These are phyloP conservation scores for Aspergillus sclerotiicarbonarius DNA, from an alignment of 495 filamentous ascomycete genomes.

Conservation along the genomic window DNA sequence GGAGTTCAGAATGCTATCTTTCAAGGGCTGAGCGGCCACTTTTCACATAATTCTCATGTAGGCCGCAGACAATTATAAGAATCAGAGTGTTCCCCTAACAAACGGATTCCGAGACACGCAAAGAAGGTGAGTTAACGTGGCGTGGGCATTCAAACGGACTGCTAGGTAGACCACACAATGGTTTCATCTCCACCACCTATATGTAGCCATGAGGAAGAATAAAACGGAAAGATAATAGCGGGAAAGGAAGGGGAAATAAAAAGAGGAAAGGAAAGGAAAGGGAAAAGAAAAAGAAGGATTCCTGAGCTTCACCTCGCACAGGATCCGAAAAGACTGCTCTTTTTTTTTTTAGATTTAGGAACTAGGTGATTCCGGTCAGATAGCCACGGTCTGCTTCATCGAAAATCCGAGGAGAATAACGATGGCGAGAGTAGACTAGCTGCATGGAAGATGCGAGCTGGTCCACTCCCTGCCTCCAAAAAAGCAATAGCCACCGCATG, in stretches of 20 bases:
- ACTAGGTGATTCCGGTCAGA: slow-evolving; percentile 8
- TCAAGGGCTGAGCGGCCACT: neutral
- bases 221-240: slow-evolving; percentile 1
- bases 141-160: slow-evolving; percentile 10
- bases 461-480: slow-evolving; percentile 16
- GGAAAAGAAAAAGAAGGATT: neutral
- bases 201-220: slow-evolving; percentile 5
- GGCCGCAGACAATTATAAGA: neutral
- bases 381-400: slow-evolving; percentile 12
- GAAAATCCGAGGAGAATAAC: slow-evolving; percentile 1
- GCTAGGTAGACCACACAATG: neutral
- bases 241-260: neutral
- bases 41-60: slow-evolving; percentile 13
- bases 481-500: slow-evolving; percentile 16
- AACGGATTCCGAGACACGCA: slow-evolving; percentile 7
- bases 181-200: slow-evolving; percentile 17
- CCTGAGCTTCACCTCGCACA: slow-evolving; percentile 11
- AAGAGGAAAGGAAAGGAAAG: slow-evolving; percentile 4
- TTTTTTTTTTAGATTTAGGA: slow-evolving; percentile 15
- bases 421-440: slow-evolving; percentile 20
- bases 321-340: slow-evolving; percentile 7
- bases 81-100: slow-evolving; percentile 3
- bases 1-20: slow-evolving; percentile 1
- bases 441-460: slow-evolving; percentile 19
- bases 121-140: slow-evolving; percentile 18